Conservation (phyloP, 345 rosid species). For the Chamaenerion angustifolium region DNA sequence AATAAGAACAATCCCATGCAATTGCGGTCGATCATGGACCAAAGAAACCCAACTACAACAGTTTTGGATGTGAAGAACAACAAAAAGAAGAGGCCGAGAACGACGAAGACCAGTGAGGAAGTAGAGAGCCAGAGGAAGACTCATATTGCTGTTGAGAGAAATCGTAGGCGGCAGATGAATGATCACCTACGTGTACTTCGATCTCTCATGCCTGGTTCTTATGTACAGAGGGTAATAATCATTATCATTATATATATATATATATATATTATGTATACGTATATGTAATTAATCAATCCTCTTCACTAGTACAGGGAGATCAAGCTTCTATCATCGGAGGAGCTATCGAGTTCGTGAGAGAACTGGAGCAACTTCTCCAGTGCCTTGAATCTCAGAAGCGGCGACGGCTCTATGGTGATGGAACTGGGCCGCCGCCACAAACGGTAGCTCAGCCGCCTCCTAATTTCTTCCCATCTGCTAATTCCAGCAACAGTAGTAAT, state of each 20-base stretch:
- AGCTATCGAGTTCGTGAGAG: constrained; percentile 87
- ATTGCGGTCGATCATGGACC: constrained; percentile 27
- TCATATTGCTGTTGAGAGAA: constrained; percentile 87
- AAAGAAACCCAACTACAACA: constrained; percentile 2
- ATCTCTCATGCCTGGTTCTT: constrained; percentile 94
- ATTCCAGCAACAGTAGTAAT: too few species aligned
- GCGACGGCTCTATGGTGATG: constrained; percentile 47
- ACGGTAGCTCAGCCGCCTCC: constrained; percentile 7
- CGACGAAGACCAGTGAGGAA: constrained; percentile 69
- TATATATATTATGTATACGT: too few species aligned
- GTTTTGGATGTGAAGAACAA: constrained; percentile 25
- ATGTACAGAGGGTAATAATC: constrained; percentile 64
- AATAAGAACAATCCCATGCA: constrained; percentile 28
- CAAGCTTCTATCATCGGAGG: constrained; percentile 99
- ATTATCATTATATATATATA: too few species aligned
- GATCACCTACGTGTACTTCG: constrained; percentile 84
- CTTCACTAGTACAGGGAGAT: too few species aligned
- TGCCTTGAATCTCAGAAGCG: constrained; percentile 88
- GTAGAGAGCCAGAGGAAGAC: constrained; percentile 91
- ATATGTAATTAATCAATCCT: too few species aligned
- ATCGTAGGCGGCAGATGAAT: constrained; percentile 90
- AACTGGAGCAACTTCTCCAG: constrained; percentile 79
- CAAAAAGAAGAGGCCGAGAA: constrained; percentile 72
- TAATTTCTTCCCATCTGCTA: too few species aligned
- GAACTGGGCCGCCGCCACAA: constrained; percentile 18